Base-by-base conservation (phyloP, 345 rosid genomes). In the Melastoma malabathricum region DNA sequence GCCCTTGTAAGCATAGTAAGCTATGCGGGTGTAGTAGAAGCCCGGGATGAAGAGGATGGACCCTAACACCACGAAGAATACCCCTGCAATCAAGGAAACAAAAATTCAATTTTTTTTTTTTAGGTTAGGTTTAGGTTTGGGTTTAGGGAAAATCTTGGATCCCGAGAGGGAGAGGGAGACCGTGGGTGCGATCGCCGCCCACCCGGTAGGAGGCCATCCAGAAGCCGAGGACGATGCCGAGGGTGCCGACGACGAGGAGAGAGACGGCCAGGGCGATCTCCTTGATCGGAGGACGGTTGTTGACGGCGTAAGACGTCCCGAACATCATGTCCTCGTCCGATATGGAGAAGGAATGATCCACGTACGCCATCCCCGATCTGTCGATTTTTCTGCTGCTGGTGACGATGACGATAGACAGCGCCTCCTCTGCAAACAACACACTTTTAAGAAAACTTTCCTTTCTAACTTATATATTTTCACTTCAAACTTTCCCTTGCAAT, bases 291-390 rank as follows among this genome's bases (percentile, higher is more conserved):
- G 98, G 96, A 14, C 84, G 72, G 58, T 74, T 82, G 72, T 77
- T 80, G 64, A 81, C 75, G 27, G 78, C 56, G 62, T 84, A 78
- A 0, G 89, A 61, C 4, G 68, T 69, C 55, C 67, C 94, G 64
- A 90, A 66, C 94, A 90, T 84, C 27, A 84, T 68, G 55, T 86
- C 96, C 67, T 90, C 98, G 72, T 90, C 94, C 6, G 96, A 66
- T 47, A 90, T 86, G 44, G 98, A 90, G 77, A 90, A 90, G 14
- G 96, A 96, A 50, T 86, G 96, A 61, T 90, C 98, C 13, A 86
- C 96, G 71, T 90, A 90, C 55, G 98, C 96, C 98, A 90, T 89
- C 50, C 14, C 29, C 50, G n/a, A n/a, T 1, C 4, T 13, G 13
- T 3, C 23, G 52, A 10, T 48, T 44, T 56, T 56, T 4, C n/a